phyloP scores from a whole-genome alignment of 768 basidiomycete genomes.

The Kondoa malvinella region DNA sequence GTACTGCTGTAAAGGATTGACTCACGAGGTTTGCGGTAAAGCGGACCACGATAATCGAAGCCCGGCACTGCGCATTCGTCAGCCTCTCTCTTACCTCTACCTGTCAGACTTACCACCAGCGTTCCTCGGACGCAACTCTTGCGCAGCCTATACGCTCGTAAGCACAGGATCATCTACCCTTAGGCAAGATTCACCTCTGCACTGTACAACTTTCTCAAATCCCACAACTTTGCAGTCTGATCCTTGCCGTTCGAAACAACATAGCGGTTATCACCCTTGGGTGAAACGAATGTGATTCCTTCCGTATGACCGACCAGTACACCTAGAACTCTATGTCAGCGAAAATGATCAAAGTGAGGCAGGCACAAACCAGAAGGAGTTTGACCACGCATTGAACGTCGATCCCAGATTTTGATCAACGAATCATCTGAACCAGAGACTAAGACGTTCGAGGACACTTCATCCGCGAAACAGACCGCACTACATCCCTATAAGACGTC shows the following conservation, averaged over 20 bases:
- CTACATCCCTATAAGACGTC: background rate
- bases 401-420: slow-evolving; percentile 83
- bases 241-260: slow-evolving; percentile 93
- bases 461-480: slow-evolving; percentile 71
- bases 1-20: slow-evolving; percentile 4
- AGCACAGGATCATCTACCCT: slow-evolving; percentile 38
- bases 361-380: slow-evolving; percentile 55
- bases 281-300: slow-evolving; percentile 81
- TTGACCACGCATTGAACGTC: slow-evolving; percentile 38
- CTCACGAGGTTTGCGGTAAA: slow-evolving; percentile 13
- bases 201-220: slow-evolving; percentile 77
- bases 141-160: slow-evolving; percentile 28
- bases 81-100: too few species aligned
- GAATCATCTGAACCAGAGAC: slow-evolving; percentile 90
- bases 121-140: slow-evolving; percentile 1
- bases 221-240: slow-evolving; percentile 63
- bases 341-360: background rate
- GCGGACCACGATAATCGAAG: slow-evolving; percentile 67
- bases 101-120: too few species aligned
- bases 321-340: background rate
- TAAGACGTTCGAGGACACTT: slow-evolving; percentile 76
- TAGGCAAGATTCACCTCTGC: slow-evolving; percentile 38
- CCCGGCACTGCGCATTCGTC: too few species aligned
- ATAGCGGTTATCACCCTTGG: slow-evolving; percentile 92
- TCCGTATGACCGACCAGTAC: slow-evolving; percentile 90